These are phyloP conservation scores for Trichoderma endophyticum DNA, from an alignment of 2,329 filamentous ascomycete species.

Conservation along the genomic window DNA sequence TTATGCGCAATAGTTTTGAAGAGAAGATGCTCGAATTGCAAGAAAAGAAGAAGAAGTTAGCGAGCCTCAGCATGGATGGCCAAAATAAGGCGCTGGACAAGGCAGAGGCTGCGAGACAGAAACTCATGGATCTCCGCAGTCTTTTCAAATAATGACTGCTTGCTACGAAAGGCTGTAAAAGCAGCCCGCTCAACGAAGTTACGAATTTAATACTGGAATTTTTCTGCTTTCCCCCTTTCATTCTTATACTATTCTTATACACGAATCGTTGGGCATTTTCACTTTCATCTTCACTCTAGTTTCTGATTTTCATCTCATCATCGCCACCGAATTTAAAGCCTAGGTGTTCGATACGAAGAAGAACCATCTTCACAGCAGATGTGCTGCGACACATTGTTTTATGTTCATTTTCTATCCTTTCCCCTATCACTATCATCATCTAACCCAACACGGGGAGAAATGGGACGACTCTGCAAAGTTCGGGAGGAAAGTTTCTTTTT, in stretches of 20 bases:
- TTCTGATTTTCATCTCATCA: neutral
- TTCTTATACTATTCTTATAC: neutral
- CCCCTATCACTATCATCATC: neutral
- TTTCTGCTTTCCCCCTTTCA: neutral
- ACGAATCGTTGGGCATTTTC: neutral
- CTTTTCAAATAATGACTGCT: constrained; percentile 48
- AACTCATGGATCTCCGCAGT: constrained; percentile 55
- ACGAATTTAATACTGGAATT: neutral
- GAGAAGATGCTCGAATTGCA: constrained; percentile 89
- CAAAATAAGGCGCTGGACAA: constrained; percentile 52
- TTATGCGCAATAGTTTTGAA: constrained; percentile 89
- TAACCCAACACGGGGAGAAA: neutral
- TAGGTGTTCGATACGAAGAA: neutral
- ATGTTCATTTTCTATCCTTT: neutral
- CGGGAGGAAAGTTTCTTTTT: neutral
- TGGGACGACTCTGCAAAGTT: neutral
- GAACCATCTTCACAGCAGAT: neutral
- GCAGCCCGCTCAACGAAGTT: neutral
- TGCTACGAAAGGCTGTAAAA: neutral
- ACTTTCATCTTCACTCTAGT: neutral
- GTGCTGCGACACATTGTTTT: neutral
- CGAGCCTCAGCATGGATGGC: constrained; percentile 78
- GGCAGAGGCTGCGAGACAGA: constrained; percentile 57
- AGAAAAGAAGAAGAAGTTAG: constrained; percentile 87
- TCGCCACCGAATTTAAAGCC: neutral